Percentiles rank a stretch among this genome's conserved stretches.
Conservation (phyloP, 768 basidiomycete species). For the Favolaschia claudopus region DNA sequence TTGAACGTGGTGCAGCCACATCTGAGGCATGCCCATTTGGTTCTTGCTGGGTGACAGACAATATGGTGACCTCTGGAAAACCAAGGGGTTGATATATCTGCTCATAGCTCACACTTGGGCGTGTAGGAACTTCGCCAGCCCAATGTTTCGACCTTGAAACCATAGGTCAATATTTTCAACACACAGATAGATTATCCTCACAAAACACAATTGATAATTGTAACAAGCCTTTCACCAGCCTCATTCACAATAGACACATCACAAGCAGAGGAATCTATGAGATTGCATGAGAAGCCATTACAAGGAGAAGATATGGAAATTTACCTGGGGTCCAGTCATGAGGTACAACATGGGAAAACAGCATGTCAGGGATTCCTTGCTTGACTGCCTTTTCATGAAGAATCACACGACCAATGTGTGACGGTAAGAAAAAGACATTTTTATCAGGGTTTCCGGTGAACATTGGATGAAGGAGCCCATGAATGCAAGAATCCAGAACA, state of each 20-base stretch:
- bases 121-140: constrained; percentile 1
- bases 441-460: constrained; percentile 38
- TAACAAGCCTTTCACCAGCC: constrained; percentile 25
- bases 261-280: constrained; percentile 33
- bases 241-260: constrained; percentile 36
- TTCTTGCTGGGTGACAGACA: not conserved
- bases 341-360: constrained; percentile 34
- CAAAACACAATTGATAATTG: constrained; percentile 9
- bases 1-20: too few species aligned
- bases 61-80: not conserved
- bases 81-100: constrained; percentile 22
- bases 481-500: constrained; percentile 44
- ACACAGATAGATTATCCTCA: constrained; percentile 18
- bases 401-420: constrained; percentile 25
- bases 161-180: constrained; percentile 25
- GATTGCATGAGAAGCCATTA: too few species aligned
- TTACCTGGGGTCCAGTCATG: constrained; percentile 38
- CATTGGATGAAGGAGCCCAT: constrained; percentile 38
- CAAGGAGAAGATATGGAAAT: not conserved
- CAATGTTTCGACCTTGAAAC: constrained; percentile 15
- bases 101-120: constrained; percentile 26
- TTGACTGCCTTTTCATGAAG: constrained; percentile 20
- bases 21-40: constrained; percentile 14
- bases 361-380: not conserved
- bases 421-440: constrained; percentile 42